Evolutionary conservation across 192 early-diverging fungal genomes (phyloP), one percentile per base, ranked within the genome.

Genomic region (Rhizophagus sp.): DNA sequence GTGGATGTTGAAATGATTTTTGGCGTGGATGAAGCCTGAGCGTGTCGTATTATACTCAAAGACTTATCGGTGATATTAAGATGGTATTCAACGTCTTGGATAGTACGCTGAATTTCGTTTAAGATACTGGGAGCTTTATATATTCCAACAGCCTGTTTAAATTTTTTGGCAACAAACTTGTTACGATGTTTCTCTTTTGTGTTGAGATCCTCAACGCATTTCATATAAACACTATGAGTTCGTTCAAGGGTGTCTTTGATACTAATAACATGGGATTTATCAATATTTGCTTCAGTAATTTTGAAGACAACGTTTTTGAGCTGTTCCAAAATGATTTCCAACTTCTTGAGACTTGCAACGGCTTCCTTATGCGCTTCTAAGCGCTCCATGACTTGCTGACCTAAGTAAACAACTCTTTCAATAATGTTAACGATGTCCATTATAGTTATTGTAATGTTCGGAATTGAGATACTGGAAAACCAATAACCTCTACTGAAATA

Each of bases 401-500:
- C 76, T 19, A 78, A 41, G 24, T 44, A 64, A 30, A 78, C 30
- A 15, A 78, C 24, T 15, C 36, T 34, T 47, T 69, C 36, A 67
- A 78, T 78, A 34, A 78, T 67, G 15, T 27, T 36, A 24, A 78
- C 24, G 30, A 78, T 30, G n/a, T 69, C 63, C 76, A 78, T 78
- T 57, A 22, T 78, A 15, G 24, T 15, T 78, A 44, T 15, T 34
- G 33, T 8, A 66, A 33, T 7, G 52, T 47, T 47, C 1, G 11
- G 11, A 47, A 47, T 12, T 47, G 44, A 47, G 11, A 47, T 47
- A 47, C 7, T 41, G 39, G 39, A 5, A 39, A 41, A 41, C 39
- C 44, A 47, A 47, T 47, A 47, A 47, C 11, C 44, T 41, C 39
- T 41, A 41, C 39, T 7, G 7, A 41, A 41, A 6, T 41, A 41